A percentile compares a stretch with the other conserved stretches of the same genome.
Conservation (phyloP, 2,329 filamentous ascomycete species). For the Setomelanomma holmii region DNA sequence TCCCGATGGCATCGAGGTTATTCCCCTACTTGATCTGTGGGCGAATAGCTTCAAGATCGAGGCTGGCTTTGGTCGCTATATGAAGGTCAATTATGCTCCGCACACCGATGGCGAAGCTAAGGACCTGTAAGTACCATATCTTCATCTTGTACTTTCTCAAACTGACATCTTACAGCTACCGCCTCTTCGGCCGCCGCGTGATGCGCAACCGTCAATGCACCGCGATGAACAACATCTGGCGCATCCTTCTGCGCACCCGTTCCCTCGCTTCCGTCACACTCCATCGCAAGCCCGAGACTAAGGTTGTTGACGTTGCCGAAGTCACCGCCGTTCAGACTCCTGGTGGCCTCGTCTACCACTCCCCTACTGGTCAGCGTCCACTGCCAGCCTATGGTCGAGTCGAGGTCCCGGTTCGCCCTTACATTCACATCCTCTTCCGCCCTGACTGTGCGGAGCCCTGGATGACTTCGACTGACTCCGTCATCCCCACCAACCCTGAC, state of each 20-base stretch:
- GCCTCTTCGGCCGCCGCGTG: constrained; percentile 38
- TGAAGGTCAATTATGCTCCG: constrained; percentile 16
- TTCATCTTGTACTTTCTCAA: neutral
- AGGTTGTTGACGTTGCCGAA: neutral
- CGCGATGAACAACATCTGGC: constrained; percentile 33
- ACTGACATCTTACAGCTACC: constrained; percentile 27
- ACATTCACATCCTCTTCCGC: constrained; percentile 37
- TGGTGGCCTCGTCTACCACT: neutral
- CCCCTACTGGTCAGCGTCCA: neutral
- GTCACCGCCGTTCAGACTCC: too few species aligned
- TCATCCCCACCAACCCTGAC: constrained; percentile 8
- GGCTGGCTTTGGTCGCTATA: constrained; percentile 39
- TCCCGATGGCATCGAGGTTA: constrained; percentile 30
- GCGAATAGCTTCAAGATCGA: constrained; percentile 37
- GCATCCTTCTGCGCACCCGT: constrained; percentile 25
- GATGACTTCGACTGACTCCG: constrained; percentile 25
- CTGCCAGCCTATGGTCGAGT: neutral
- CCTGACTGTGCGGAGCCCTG: constrained; percentile 24
- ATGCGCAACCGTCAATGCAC: constrained; percentile 25
- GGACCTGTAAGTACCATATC: constrained; percentile 32
- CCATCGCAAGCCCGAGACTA: constrained; percentile 21
- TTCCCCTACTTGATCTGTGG: constrained; percentile 35
- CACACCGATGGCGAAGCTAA: constrained; percentile 40
- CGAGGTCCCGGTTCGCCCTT: constrained; percentile 14
- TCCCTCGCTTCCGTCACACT: constrained; percentile 28